Percentiles rank a stretch among this genome's conserved stretches.
Conservation (phyloP, 306 rosid species). For the Ammopiptanthus mongolicus region DNA sequence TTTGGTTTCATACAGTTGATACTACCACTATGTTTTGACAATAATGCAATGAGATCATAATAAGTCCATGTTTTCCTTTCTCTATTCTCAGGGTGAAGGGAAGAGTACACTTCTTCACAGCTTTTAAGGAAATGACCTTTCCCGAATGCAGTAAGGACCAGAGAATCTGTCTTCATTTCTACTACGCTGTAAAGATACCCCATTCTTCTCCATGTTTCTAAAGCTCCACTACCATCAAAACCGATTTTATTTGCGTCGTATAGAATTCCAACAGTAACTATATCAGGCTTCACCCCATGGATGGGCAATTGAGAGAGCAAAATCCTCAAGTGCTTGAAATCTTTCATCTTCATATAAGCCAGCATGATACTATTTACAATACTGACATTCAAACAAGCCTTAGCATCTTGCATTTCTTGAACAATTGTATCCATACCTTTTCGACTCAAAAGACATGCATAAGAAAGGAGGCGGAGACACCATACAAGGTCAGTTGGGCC, state of each 20-base stretch:
- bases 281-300: conserved; percentile 47
- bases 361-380: conserved; percentile 49
- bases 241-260: conserved; percentile 52
- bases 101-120: conserved; percentile 49
- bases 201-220: conserved; percentile 53
- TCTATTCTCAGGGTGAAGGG: conserved; percentile 45
- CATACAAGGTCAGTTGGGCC: conserved; percentile 54
- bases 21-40: conserved; percentile 20
- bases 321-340: conserved; percentile 47
- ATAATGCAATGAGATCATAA: conserved; percentile 43
- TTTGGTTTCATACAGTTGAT: conserved; percentile 1
- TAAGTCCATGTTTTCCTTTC: conserved; percentile 51
- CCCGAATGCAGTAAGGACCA: conserved; percentile 70
- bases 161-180: conserved; percentile 61
- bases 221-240: conserved; percentile 41
- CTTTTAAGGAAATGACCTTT: conserved; percentile 58
- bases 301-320: conserved; percentile 39
- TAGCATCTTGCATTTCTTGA: conserved; percentile 44
- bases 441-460: conserved; percentile 60
- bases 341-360: conserved; percentile 69
- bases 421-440: conserved; percentile 55
- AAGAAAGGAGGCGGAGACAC: conserved; percentile 65
- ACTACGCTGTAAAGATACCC: conserved; percentile 42
- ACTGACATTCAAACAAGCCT: conserved; percentile 44
- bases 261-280: conserved; percentile 54